Percentiles rank a stretch among this genome's conserved stretches.
phyloP scores from a whole-genome alignment of 2,329 filamentous ascomycete genomes.

The Exserohilum rostratum region DNA sequence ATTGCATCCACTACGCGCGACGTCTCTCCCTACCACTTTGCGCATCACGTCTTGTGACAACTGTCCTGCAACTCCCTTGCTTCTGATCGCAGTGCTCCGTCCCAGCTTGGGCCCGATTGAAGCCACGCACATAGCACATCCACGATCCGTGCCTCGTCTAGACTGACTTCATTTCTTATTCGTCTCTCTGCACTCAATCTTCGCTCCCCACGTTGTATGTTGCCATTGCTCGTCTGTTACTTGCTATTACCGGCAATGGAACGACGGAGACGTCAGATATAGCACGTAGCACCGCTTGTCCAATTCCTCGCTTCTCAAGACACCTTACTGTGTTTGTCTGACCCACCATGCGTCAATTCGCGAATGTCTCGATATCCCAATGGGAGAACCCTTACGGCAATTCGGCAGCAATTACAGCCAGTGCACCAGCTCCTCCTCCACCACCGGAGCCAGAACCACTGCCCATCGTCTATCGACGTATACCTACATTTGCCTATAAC shows the following conservation, averaged over 20 bases:
- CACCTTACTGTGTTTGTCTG: constrained; percentile 24
- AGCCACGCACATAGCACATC: constrained; percentile 39
- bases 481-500: constrained; percentile 33
- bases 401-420: constrained; percentile 16
- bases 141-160: constrained; percentile 35
- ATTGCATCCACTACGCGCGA: constrained; percentile 33
- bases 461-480: constrained; percentile 30
- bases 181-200: constrained; percentile 43
- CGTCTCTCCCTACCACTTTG: constrained; percentile 28
- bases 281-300: constrained; percentile 41
- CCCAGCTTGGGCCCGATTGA: constrained; percentile 29
- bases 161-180: constrained; percentile 37
- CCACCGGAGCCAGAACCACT: constrained; percentile 14
- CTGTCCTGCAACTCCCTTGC: constrained; percentile 37
- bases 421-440: constrained; percentile 1
- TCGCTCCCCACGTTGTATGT: constrained; percentile 46
- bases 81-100: constrained; percentile 32
- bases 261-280: constrained; percentile 33
- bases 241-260: constrained; percentile 42
- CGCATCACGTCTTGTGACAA: constrained; percentile 41
- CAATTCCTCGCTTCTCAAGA: constrained; percentile 24
- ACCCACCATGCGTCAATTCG: constrained; percentile 41
- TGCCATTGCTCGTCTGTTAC: constrained; percentile 37
- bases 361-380: constrained; percentile 41
- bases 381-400: constrained; percentile 41